Base-by-base conservation (phyloP, 179 eudicot genomes). In the Beta corolliflora region DNA sequence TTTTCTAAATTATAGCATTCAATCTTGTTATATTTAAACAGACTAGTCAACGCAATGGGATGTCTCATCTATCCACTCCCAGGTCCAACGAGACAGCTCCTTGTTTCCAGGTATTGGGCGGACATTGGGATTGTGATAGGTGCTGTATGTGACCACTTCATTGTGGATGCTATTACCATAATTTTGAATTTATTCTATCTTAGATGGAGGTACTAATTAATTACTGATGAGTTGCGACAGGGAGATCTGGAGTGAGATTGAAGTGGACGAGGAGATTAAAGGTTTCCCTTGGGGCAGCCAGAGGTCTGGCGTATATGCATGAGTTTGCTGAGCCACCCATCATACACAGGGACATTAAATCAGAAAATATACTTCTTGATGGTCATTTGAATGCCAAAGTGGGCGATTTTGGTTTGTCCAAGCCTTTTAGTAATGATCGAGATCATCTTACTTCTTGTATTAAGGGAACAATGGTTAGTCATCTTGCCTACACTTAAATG, bases 241-340 rank as follows among this genome's bases (percentile, higher is more conserved):
- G 86, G 25, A 86, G 81, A 56, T 83, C 88, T 61, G 86, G 84
- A 70, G 71, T 86, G 36, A 10, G 65, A 63, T 70, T 86, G 48
- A 79, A 83, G 52, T 86, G 88, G 86, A 73, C 14, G 16, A 78
- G 81, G 68, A 83, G 88, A 64, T 77, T 86, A 48, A 79, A 46
- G 46, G 63, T 75, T 68, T 83, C 86, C 41, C 80, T 86, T 55
- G 88, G 84, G 48, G 81, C 88, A 70, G 88, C 88, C 45, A 78
- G 83, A 86, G 88, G 86, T 69, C 75, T 86, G 66, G 73, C 83
- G 10, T 86, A 86, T 81, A 73, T 86, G 76, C 88, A 86, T 36
- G 88, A 86, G 81, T 82, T 86, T 48, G 88, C 88, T 18, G 84
- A 86, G 73, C 88, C 86, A 16, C 88, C 84, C 71, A 81, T 86